Evolutionary conservation across 495 filamentous ascomycete species (phyloP).

Genomic region (Beverwykella pulmonaria): DNA sequence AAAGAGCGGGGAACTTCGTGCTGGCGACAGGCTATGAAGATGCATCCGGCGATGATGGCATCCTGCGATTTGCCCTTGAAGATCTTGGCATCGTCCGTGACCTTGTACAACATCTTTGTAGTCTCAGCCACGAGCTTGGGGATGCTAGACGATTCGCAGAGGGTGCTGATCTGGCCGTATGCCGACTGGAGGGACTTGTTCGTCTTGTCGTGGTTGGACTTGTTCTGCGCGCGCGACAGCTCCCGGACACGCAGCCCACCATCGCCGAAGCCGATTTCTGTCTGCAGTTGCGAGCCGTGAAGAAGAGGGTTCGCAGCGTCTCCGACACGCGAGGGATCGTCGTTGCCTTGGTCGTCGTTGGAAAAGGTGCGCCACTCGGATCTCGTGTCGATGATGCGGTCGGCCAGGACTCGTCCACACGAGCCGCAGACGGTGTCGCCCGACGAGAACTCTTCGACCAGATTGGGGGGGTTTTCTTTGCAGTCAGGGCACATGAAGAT

Average conservation of each 20-base stretch:
- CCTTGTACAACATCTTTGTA: slow-evolving; percentile 91
- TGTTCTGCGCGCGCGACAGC: slow-evolving; percentile 84
- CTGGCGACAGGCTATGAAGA: slow-evolving; percentile 96
- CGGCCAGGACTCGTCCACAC: slow-evolving; percentile 88
- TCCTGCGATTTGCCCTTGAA: slow-evolving; percentile 96
- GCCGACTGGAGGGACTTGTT: slow-evolving; percentile 77
- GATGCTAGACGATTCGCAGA: slow-evolving; percentile 84
- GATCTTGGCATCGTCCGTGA: slow-evolving; percentile 84
- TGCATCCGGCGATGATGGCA: slow-evolving; percentile 90
- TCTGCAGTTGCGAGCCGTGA: slow-evolving; percentile 91
- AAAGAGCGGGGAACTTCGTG: slow-evolving; percentile 85
- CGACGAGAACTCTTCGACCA: slow-evolving; percentile 87
- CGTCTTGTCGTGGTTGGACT: slow-evolving; percentile 80
- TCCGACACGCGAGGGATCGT: slow-evolving; percentile 97
- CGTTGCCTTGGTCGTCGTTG: slow-evolving; percentile 91
- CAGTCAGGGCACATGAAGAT: slow-evolving; percentile 85
- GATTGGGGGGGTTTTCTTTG: slow-evolving; percentile 83
- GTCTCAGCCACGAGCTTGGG: slow-evolving; percentile 78
- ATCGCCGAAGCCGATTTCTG: slow-evolving; percentile 77
- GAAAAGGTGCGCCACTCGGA: slow-evolving; percentile 99
- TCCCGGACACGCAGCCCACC: slow-evolving; percentile 71
- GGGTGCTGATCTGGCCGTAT: slow-evolving; percentile 84
- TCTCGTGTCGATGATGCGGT: slow-evolving; percentile 89
- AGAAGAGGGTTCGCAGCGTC: slow-evolving; percentile 84
- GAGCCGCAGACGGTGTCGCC: slow-evolving; percentile 92